phyloP scores from a whole-genome alignment of 2,329 filamentous ascomycete species.

The Alternaria rosae region DNA sequence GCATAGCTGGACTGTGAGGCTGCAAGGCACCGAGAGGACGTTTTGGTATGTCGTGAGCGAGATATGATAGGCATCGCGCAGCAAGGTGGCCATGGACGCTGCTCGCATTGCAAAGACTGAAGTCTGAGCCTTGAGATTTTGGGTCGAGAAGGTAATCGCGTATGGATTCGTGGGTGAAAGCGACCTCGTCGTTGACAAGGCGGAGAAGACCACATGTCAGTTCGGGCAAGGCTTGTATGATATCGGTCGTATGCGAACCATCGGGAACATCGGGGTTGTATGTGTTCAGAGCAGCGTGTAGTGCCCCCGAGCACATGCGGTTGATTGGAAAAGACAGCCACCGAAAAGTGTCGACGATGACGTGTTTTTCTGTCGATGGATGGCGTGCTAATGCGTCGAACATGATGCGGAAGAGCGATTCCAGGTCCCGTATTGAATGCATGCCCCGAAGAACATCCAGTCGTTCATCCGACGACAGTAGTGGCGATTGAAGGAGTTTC shows the following conservation, averaged over 20 bases:
- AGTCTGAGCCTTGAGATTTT: constrained; percentile 26
- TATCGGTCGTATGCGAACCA: constrained; percentile 4
- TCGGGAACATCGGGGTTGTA: constrained; percentile 5
- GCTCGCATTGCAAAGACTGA: constrained; percentile 34
- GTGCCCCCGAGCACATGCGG: constrained; percentile 23
- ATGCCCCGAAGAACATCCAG: constrained; percentile 24
- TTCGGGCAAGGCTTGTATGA: constrained; percentile 26
- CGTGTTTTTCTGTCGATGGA: constrained; percentile 26
- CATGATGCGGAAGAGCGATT: constrained; percentile 31
- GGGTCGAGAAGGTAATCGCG: constrained; percentile 34
- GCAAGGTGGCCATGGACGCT: constrained; percentile 40
- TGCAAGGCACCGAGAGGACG: constrained; percentile 28
- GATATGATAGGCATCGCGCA: constrained; percentile 37
- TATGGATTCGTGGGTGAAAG: constrained; percentile 36
- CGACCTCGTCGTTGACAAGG: constrained; percentile 23
- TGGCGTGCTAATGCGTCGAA: constrained; percentile 27
- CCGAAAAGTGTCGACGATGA: constrained; percentile 33
- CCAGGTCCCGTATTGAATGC: constrained; percentile 28
- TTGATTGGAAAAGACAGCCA: constrained; percentile 38
- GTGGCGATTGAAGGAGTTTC: constrained; percentile 32
- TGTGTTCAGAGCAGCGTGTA: constrained; percentile 29
- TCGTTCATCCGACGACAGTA: constrained; percentile 37
- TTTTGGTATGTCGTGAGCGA: constrained; percentile 38
- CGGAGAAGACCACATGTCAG: constrained; percentile 38
- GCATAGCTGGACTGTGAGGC: constrained; percentile 17